phyloP scores from a whole-genome alignment of 495 filamentous ascomycete genomes.

The Mycothermus thermophilus region DNA sequence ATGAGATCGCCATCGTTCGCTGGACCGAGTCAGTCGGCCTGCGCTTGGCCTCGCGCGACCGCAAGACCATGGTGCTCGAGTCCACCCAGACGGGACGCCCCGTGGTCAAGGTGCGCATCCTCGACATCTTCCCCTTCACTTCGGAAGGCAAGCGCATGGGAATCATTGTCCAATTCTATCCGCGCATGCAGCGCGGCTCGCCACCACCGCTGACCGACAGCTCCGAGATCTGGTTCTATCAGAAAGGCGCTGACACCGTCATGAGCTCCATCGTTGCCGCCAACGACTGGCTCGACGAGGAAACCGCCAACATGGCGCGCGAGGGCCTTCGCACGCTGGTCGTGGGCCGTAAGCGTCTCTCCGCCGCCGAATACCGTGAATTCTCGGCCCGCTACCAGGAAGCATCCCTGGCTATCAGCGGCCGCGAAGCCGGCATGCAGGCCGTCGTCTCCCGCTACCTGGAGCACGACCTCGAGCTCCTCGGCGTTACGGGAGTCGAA shows the following conservation, averaged over 20 bases:
- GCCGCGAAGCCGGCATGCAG: constrained; percentile 69
- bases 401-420: constrained; percentile 64
- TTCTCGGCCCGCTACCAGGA: constrained; percentile 65
- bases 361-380: constrained; percentile 57
- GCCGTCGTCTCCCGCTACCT: constrained; percentile 65
- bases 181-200: constrained; percentile 30
- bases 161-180: constrained; percentile 74
- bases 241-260: constrained; percentile 96
- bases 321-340: constrained; percentile 93
- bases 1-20: constrained; percentile 94
- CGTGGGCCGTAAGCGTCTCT: constrained; percentile 73
- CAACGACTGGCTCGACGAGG: constrained; percentile 98
- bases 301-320: constrained; percentile 96
- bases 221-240: constrained; percentile 93
- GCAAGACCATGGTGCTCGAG: constrained; percentile 68
- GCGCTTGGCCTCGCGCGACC: constrained; percentile 70
- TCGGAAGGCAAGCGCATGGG: constrained; percentile 98
- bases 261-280: constrained; percentile 87
- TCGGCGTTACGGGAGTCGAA: constrained; percentile 95
- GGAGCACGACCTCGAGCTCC: constrained; percentile 76
- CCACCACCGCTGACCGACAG: constrained; percentile 30
- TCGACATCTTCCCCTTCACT: constrained; percentile 95
- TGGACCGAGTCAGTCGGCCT: constrained; percentile 93
- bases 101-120: constrained; percentile 75
- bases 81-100: constrained; percentile 60